Base-by-base conservation (phyloP, 225 moss, liverwort and hornwort genomes). In the Sphagnum contortum region DNA sequence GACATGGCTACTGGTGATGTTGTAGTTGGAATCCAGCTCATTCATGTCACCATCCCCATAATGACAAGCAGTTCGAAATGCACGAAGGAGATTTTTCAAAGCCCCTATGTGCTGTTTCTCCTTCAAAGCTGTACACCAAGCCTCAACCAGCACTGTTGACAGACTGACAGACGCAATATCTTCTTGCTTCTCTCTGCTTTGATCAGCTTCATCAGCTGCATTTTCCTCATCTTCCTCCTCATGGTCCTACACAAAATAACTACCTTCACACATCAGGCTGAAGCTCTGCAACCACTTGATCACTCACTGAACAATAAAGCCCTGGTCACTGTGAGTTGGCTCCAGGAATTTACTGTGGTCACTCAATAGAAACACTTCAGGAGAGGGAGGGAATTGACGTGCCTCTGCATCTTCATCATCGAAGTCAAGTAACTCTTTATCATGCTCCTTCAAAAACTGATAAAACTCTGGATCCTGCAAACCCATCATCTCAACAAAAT, bases 41-140 rank as follows among this genome's bases (percentile, higher is more conserved):
- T 89, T 79, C 5, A 72, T 68, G 65, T 91, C 93, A 47, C 90
- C 84, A 61, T 98, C 96, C 48, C 96, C 93, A 29, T 93, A 89
- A 69, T 98, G 96, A 70, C 92, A 98, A 74, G 96, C 96, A 59
- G 85, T 82, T 74, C 96, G 85, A 65, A 80, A 98, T 53, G 93
- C 96, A 47, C 92, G 93, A 12, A 98, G 80, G 3, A 98, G 74
- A 67, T 81, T 98, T 64, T 79, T 81, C 12, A 98, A 68, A 59
- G 87, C 81, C 66, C 88, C 88, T 10, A 82, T 14, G 59, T 78
- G 83, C 45, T 86, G 85, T 69, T 87, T 98, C 55, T 89, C 87
- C 66, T 83, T 77, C 10, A 98, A 77, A 49, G 96, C 87, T 48
- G 67, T 61, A 70, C 92, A 85, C 96, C 96, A 98, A 12, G 87